Evolutionary conservation across 345 rosid genomes (phyloP).

Genomic region (Gossypium sturtianum): DNA sequence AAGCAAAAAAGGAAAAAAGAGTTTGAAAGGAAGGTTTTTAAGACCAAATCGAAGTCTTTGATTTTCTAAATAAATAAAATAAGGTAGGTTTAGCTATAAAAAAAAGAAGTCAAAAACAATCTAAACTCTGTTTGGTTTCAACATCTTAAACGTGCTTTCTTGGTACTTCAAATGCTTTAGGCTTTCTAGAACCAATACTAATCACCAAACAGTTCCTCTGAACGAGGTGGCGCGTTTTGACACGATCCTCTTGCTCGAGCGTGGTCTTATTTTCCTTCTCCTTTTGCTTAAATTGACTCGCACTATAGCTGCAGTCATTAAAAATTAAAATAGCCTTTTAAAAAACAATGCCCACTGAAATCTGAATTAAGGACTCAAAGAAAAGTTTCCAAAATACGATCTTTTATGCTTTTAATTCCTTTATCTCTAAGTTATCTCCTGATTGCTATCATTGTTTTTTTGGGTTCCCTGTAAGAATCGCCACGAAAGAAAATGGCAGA

Average conservation of each 20-base stretch:
- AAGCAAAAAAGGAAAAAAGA: not conserved
- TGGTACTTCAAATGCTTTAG: not conserved
- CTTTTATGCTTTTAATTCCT: constrained; percentile 2
- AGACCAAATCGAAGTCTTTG: not conserved
- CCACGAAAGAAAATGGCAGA: constrained; percentile 17
- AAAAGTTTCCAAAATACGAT: not conserved
- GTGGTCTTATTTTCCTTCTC: not conserved
- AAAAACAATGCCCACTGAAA: not conserved
- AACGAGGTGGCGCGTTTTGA: constrained; percentile 3
- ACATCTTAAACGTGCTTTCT: not conserved
- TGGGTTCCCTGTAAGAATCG: constrained; percentile 14
- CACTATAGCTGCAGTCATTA: not conserved
- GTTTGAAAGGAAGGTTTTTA: not conserved
- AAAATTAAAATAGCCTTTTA: not conserved
- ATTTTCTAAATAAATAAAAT: not conserved
- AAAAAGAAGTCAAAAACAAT: not conserved
- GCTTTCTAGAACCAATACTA: not conserved
- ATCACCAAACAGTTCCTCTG: not conserved
- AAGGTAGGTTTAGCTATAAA: not conserved
- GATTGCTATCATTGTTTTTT: not conserved
- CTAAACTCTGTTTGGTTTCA: not conserved
- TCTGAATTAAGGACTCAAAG: not conserved
- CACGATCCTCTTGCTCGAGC: not conserved
- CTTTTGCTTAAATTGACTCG: constrained; percentile 1
- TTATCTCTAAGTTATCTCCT: not conserved